Conservation (phyloP, 2,329 filamentous ascomycete genomes). For the Teratosphaeria nubilosa region DNA sequence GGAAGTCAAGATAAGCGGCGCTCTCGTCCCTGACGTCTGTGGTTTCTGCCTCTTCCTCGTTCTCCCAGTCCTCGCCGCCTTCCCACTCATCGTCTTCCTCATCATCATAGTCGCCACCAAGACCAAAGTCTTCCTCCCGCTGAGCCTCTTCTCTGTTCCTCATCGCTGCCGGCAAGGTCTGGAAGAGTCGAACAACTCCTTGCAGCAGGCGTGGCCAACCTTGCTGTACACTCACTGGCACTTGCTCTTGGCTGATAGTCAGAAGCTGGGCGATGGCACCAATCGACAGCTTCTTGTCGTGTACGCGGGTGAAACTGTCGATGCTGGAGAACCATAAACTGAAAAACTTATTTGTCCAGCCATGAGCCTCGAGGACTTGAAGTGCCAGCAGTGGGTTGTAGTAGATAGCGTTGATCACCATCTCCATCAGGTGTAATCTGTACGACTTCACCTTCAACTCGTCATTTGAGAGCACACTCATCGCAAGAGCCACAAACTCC, state of each 20-base stretch:
- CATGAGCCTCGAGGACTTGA: slow-evolving; percentile 77
- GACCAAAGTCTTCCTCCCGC: slow-evolving; percentile 69
- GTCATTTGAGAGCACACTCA: slow-evolving; percentile 64
- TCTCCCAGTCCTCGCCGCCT: slow-evolving; percentile 58
- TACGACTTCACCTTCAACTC: slow-evolving; percentile 87
- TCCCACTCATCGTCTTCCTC: slow-evolving; percentile 76
- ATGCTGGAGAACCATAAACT: slow-evolving; percentile 97
- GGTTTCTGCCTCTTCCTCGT: slow-evolving; percentile 53
- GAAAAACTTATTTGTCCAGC: slow-evolving; percentile 98
- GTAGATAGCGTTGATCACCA: slow-evolving; percentile 96
- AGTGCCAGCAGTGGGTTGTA: slow-evolving; percentile 85
- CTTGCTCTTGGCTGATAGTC: slow-evolving; percentile 65
- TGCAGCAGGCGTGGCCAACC: slow-evolving; percentile 89
- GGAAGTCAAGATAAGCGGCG: slow-evolving; percentile 87
- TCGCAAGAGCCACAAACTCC: slow-evolving; percentile 81
- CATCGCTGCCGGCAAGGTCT: slow-evolving; percentile 75
- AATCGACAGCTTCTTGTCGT: slow-evolving; percentile 98
- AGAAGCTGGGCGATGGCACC: slow-evolving; percentile 83
- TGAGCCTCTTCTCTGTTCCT: slow-evolving; percentile 90
- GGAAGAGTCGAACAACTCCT: slow-evolving; percentile 84
- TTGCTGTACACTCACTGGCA: slow-evolving; percentile 84
- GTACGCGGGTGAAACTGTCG: slow-evolving; percentile 81
- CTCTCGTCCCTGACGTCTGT: slow-evolving; percentile 76
- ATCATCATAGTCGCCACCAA: slow-evolving; percentile 61
- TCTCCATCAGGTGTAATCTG: slow-evolving; percentile 93